Evolutionary conservation across 805 yeast genomes (phyloP).

Genomic region (Scheffersomyces ergatensis): DNA sequence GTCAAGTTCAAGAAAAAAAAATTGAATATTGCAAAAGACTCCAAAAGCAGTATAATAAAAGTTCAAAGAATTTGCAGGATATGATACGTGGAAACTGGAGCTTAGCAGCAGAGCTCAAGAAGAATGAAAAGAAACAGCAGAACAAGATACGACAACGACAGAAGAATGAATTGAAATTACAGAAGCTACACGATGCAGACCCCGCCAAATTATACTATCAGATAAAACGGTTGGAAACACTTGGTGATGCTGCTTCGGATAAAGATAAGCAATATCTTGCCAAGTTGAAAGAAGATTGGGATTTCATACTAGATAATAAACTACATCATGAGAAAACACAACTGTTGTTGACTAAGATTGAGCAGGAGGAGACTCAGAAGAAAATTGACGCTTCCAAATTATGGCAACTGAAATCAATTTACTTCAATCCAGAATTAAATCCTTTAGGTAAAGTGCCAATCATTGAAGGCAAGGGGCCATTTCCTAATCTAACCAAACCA

Average conservation of each 20-base stretch:
- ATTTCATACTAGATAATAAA: conserved; percentile 30
- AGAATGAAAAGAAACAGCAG: conserved; percentile 34
- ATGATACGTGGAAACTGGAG: conserved; percentile 32
- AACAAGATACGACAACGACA: conserved; percentile 35
- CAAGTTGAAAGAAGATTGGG: conserved; percentile 38
- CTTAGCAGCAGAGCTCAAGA: conserved; percentile 35
- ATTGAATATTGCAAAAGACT: no score
- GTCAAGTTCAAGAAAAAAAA: no score
- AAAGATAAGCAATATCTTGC: conserved; percentile 18
- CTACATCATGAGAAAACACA: conserved; percentile 29
- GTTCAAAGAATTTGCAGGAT: no score
- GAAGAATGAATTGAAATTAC: conserved; percentile 25
- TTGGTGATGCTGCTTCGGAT: conserved; percentile 10
- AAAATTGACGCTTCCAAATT: conserved; percentile 19
- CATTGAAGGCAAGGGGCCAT: conserved; percentile 13
- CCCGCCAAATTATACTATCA: conserved; percentile 34
- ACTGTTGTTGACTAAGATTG: conserved; percentile 17
- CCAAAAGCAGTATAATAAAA: no score
- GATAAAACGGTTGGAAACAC: conserved; percentile 25
- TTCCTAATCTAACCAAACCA: conserved; percentile 32
- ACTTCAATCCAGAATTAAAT: conserved; percentile 66
- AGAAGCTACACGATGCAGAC: conserved; percentile 23
- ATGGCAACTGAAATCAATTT: conserved; percentile 50
- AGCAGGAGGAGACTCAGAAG: conserved; percentile 14
- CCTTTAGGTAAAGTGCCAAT: conserved; percentile 56